Conservation (phyloP, 345 rosid genomes). For the Euclidium syriacum region DNA sequence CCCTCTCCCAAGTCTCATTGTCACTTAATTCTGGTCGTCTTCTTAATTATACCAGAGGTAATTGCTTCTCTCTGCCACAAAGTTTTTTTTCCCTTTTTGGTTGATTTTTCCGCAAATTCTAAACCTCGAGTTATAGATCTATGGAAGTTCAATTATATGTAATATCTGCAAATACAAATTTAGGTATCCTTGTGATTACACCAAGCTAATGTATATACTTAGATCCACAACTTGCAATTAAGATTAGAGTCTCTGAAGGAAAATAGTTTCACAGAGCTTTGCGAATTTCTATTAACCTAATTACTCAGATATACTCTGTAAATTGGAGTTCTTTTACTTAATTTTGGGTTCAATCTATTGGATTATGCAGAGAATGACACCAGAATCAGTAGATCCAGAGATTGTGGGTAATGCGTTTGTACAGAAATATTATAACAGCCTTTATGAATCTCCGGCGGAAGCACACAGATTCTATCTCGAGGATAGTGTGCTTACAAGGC, state of each 20-base stretch:
- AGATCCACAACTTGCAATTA: neutral
- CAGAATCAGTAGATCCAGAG: conserved; percentile 33
- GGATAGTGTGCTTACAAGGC: conserved; percentile 46
- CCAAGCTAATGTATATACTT: neutral
- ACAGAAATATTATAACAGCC: conserved; percentile 45
- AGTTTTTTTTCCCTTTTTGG: neutral
- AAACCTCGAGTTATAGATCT: neutral
- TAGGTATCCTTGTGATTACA: neutral
- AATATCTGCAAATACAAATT: neutral
- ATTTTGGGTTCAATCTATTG: no score
- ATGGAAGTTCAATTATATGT: neutral
- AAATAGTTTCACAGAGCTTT: no score
- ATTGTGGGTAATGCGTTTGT: conserved; percentile 60
- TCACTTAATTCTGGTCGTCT: neutral
- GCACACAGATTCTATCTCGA: conserved; percentile 62
- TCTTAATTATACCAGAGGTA: neutral
- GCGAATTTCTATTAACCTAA: no score
- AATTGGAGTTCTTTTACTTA: no score
- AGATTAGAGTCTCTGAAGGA: no score
- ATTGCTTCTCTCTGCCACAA: neutral
- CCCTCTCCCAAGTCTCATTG: neutral
- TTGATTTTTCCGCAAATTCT: neutral
- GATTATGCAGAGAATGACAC: conserved; percentile 44
- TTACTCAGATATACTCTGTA: no score
- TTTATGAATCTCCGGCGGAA: conserved; percentile 33